These are phyloP conservation scores for Schizophyllum commune DNA, from an alignment of 1,284 basidiomycete species.

Conservation along the genomic window DNA sequence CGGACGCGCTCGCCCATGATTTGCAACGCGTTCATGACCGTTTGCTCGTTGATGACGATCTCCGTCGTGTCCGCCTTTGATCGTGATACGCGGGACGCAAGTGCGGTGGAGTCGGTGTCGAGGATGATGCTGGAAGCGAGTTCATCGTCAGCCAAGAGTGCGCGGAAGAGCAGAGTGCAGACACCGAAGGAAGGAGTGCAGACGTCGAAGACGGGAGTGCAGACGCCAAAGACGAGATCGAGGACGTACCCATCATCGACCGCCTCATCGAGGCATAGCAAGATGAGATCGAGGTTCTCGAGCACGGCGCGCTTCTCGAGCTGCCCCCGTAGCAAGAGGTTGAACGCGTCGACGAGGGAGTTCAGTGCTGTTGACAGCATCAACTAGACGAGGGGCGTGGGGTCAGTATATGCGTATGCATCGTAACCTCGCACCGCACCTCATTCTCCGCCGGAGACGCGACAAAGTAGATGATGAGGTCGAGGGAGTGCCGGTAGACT, in stretches of 20 bases:
- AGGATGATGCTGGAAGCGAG: constrained; percentile 91
- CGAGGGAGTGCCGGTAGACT: constrained; percentile 89
- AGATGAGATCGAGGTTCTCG: constrained; percentile 91
- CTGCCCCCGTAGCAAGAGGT: constrained; percentile 82
- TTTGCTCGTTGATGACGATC: constrained; percentile 99
- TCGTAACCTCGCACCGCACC: background rate
- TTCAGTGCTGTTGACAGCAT: constrained; percentile 86
- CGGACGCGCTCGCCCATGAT: constrained; percentile 64
- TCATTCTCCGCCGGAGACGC: constrained; percentile 90
- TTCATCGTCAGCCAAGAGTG: too few species aligned
- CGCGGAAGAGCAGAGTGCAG: constrained; percentile 1
- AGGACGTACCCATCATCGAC: constrained; percentile 92
- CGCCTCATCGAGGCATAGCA: constrained; percentile 94
- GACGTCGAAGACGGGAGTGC: background rate
- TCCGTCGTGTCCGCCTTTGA: constrained; percentile 92
- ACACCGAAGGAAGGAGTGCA: background rate
- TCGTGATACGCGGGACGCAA: constrained; percentile 90
- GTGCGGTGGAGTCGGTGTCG: constrained; percentile 92
- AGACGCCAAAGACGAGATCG: too few species aligned
- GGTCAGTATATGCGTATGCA: background rate
- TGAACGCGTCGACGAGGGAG: constrained; percentile 83
- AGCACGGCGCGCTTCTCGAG: constrained; percentile 94
- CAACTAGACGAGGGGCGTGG: constrained; percentile 29
- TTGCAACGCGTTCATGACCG: constrained; percentile 86
- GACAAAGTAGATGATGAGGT: constrained; percentile 94